Conservation (phyloP, 2,329 filamentous ascomycete genomes). For the Beauveria bassiana region DNA sequence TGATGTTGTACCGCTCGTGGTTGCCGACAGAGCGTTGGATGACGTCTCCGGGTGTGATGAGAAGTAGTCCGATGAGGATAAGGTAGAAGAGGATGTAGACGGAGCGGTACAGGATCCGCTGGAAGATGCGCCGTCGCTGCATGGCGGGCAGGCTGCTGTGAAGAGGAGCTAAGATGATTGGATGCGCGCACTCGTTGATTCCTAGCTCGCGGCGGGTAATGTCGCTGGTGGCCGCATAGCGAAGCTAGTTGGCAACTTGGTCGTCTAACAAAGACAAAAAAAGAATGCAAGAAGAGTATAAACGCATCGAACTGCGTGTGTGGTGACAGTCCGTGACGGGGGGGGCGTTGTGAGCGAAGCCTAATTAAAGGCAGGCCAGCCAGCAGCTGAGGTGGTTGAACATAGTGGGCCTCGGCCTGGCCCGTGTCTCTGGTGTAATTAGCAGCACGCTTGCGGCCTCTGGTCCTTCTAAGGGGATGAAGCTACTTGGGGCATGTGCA, state of each 20-base stretch:
- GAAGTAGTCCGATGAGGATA: constrained; percentile 63
- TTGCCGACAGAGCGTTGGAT: constrained; percentile 68
- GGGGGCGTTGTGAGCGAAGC: background rate
- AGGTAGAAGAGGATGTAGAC: constrained; percentile 71
- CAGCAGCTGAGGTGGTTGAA: constrained; percentile 9
- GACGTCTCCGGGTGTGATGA: constrained; percentile 72
- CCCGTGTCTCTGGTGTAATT: background rate
- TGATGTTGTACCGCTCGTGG: constrained; percentile 67
- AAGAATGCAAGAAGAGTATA: background rate
- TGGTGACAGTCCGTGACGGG: constrained; percentile 7
- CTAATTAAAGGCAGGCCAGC: background rate
- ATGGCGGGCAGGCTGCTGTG: constrained; percentile 21
- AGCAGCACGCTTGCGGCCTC: background rate
- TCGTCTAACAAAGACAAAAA: background rate
- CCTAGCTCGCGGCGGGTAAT: background rate
- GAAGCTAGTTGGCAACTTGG: background rate
- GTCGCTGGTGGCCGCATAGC: background rate
- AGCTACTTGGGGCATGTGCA: background rate
- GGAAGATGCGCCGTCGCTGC: constrained; percentile 15
- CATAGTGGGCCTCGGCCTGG: constrained; percentile 3
- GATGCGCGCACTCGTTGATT: background rate
- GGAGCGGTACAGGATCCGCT: constrained; percentile 68
- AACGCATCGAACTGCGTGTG: background rate
- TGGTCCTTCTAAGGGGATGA: background rate
- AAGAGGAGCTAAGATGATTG: background rate